Percentiles rank a stretch among this genome's conserved stretches.
Evolutionary conservation across 257 asterid species (phyloP).

Genomic region (Handroanthus guayacan): DNA sequence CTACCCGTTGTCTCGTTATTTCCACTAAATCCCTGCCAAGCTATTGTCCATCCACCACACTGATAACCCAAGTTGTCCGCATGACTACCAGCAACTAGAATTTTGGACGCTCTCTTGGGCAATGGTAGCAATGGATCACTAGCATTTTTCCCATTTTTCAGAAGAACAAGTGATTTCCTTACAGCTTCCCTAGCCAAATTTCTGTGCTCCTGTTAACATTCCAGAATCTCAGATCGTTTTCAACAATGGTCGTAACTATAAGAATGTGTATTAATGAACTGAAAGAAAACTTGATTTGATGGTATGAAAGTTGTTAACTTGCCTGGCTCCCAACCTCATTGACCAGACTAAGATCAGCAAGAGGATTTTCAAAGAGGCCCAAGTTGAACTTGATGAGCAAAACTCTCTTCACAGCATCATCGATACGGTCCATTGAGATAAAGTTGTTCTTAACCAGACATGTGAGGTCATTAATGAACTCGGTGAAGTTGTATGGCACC

Average conservation of each 20-base stretch:
- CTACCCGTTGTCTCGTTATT: slow-evolving; percentile 70
- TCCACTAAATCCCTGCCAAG: slow-evolving; percentile 88
- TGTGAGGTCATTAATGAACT: slow-evolving; percentile 77
- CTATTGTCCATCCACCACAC: slow-evolving; percentile 94
- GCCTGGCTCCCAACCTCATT: slow-evolving; percentile 87
- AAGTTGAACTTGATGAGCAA: slow-evolving; percentile 77
- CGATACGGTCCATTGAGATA: slow-evolving; percentile 71
- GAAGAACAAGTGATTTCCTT: slow-evolving; percentile 82
- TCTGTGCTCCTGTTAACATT: slow-evolving; percentile 72
- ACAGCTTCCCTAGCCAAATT: slow-evolving; percentile 87
- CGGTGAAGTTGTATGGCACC: slow-evolving; percentile 77
- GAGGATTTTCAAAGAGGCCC: slow-evolving; percentile 90
- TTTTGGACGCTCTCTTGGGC: slow-evolving; percentile 67
- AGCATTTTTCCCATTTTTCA: slow-evolving; percentile 78
- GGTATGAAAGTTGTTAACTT: slow-evolving; percentile 19
- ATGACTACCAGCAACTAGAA: slow-evolving; percentile 83
- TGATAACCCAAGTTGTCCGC: slow-evolving; percentile 92
- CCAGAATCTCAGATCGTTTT: slow-evolving; percentile 17
- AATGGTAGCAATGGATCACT: slow-evolving; percentile 68
- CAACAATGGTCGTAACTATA: neutral
- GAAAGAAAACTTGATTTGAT: neutral
- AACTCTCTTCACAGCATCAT: slow-evolving; percentile 87
- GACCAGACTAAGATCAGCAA: slow-evolving; percentile 79
- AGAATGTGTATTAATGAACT: neutral
- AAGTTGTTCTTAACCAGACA: slow-evolving; percentile 67